Evolutionary conservation across 306 rosid genomes (phyloP).

Genomic region (Cucurbita moschata): DNA sequence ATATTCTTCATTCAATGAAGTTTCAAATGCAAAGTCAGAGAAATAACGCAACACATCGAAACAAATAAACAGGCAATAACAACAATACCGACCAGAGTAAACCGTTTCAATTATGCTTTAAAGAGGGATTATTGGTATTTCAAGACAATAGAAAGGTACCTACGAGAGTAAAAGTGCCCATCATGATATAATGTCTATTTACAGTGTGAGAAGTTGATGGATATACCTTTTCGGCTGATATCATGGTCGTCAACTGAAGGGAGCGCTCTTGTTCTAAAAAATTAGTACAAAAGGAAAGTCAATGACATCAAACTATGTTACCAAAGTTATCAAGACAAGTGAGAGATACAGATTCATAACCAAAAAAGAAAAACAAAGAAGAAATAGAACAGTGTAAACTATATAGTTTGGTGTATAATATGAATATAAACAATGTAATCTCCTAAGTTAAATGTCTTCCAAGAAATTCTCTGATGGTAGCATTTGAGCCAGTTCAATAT

Average conservation of each 20-base stretch:
- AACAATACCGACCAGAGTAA: background rate
- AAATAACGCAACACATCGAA: background rate
- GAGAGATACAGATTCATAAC: background rate
- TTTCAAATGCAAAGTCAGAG: background rate
- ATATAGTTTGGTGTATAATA: background rate
- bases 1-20: background rate
- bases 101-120: background rate
- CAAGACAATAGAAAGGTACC: background rate
- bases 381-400: background rate
- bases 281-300: conserved; percentile 13
- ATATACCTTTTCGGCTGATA: conserved; percentile 48
- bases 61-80: background rate
- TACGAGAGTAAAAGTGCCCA: background rate
- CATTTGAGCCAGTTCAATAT: background rate
- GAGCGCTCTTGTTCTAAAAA: conserved; percentile 37
- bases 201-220: background rate
- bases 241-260: conserved; percentile 24
- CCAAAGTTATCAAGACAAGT: background rate
- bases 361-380: background rate
- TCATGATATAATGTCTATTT: background rate
- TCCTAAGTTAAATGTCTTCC: background rate
- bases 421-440: background rate
- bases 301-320: background rate
- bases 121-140: background rate
- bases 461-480: background rate